phyloP scores from a whole-genome alignment of 345 rosid species.

The Pistacia atlantica region DNA sequence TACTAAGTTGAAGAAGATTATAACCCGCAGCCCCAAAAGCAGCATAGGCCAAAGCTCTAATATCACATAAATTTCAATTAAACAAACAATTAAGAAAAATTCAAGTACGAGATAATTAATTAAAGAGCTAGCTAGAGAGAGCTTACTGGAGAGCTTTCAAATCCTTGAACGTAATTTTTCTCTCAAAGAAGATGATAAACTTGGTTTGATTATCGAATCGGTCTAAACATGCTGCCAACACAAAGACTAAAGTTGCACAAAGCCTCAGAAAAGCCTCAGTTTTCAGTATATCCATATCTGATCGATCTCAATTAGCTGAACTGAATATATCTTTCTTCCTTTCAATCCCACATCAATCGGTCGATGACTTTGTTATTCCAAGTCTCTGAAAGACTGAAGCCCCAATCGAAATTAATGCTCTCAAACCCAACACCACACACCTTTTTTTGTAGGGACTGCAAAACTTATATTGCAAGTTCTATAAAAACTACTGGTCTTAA shows the following conservation, averaged over 20 bases:
- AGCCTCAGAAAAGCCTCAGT: slow-evolving; percentile 48
- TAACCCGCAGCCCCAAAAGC: slow-evolving; percentile 55
- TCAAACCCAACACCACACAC: too few relatives aligned
- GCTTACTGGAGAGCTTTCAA: slow-evolving; percentile 50
- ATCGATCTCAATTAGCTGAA: too few relatives aligned
- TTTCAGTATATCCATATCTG: slow-evolving; percentile 21
- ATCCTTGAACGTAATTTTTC: slow-evolving; percentile 48
- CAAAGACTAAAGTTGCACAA: slow-evolving; percentile 34
- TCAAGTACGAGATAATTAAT: background rate
- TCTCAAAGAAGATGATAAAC: slow-evolving; percentile 34
- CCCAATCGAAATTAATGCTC: too few relatives aligned
- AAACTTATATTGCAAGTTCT: too few relatives aligned
- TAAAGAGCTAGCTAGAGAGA: background rate
- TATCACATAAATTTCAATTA: background rate
- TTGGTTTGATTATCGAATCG: slow-evolving; percentile 55
- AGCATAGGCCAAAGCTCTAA: slow-evolving; percentile 46
- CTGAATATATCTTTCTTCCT: too few relatives aligned
- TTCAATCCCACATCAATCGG: too few relatives aligned
- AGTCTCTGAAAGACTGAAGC: too few relatives aligned
- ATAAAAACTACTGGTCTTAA: too few relatives aligned
- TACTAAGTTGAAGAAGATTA: slow-evolving; percentile 55
- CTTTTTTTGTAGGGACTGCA: too few relatives aligned
- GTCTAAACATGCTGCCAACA: slow-evolving; percentile 38
- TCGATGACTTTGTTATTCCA: too few relatives aligned
- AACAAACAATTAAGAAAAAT: background rate